Conservation (phyloP, 2,329 filamentous ascomycete species). For the Fusarium oxysporum region DNA sequence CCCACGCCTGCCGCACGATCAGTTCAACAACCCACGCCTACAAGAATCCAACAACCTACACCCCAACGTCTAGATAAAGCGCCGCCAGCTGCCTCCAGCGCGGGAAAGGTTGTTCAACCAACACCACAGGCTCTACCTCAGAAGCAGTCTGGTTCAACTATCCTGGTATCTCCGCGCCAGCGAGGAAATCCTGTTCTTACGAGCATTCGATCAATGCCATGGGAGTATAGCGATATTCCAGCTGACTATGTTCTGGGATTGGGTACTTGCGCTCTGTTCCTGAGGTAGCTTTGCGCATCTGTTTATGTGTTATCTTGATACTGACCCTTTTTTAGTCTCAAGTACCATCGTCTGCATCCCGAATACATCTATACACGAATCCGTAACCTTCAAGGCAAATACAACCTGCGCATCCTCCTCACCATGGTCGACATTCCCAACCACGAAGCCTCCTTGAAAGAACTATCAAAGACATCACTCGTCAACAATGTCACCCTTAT, state of each 20-base stretch:
- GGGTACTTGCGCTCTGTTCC: slow-evolving; percentile 91
- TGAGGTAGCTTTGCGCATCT: slow-evolving; percentile 62
- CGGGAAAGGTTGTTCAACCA: slow-evolving; percentile 80
- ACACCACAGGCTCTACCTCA: slow-evolving; percentile 86
- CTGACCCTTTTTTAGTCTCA: slow-evolving; percentile 67
- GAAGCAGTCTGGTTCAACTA: slow-evolving; percentile 74
- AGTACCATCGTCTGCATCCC: slow-evolving; percentile 96
- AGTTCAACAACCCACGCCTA: slow-evolving; percentile 56
- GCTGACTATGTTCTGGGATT: slow-evolving; percentile 90
- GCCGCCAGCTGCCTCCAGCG: slow-evolving; percentile 55
- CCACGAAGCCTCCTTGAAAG: slow-evolving; percentile 89
- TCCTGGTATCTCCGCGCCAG: slow-evolving; percentile 90
- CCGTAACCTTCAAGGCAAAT: slow-evolving; percentile 83
- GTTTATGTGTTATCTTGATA: accelerated
- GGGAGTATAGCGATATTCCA: slow-evolving; percentile 98
- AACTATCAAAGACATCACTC: slow-evolving; percentile 90
- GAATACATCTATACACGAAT: slow-evolving; percentile 98
- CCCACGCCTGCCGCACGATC: slow-evolving; percentile 44
- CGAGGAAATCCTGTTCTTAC: slow-evolving; percentile 95
- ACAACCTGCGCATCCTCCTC: slow-evolving; percentile 86
- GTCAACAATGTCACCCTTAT: slow-evolving; percentile 94
- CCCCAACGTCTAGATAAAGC: slow-evolving; percentile 68
- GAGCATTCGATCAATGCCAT: slow-evolving; percentile 82
- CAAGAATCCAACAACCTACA: slow-evolving; percentile 59
- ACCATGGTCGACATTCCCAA: slow-evolving; percentile 96